Conservation (phyloP, 352 stramenopile genomes). For the Phytophthora sansomeana region DNA sequence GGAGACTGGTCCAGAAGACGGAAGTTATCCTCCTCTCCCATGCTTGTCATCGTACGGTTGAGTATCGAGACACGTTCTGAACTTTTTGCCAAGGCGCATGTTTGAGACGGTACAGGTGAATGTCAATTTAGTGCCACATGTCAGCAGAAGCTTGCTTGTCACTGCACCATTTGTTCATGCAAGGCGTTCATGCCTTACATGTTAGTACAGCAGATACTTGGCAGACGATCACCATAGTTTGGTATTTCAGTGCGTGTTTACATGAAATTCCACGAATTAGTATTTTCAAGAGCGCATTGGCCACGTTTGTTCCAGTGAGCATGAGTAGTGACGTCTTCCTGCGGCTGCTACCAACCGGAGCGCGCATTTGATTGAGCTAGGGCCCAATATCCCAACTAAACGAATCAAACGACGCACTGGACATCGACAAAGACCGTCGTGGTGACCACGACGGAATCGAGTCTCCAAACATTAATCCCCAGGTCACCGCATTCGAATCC, state of each 20-base stretch:
- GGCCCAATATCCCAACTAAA: constrained; percentile 23
- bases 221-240: no score
- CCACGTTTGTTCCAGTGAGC: background rate
- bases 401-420: constrained; percentile 35
- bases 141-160: no score
- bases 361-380: background rate
- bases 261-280: background rate
- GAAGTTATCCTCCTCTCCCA: constrained; percentile 27
- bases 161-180: no score
- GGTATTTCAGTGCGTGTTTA: background rate
- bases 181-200: no score
- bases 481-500: constrained; percentile 25
- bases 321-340: background rate
- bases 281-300: background rate
- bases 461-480: constrained; percentile 36
- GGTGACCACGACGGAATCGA: constrained; percentile 39
- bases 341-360: constrained; percentile 6
- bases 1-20: constrained; percentile 38
- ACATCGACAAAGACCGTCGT: constrained; percentile 37
- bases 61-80: constrained; percentile 23
- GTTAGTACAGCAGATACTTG: no score
- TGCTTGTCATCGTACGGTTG: constrained; percentile 3
- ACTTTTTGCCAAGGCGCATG: constrained; percentile 4
- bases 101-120: background rate
- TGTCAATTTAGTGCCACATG: background rate